These are phyloP conservation scores for Radiomyces spectabilis DNA, from an alignment of 192 early-diverging fungal species.

Conservation along the genomic window DNA sequence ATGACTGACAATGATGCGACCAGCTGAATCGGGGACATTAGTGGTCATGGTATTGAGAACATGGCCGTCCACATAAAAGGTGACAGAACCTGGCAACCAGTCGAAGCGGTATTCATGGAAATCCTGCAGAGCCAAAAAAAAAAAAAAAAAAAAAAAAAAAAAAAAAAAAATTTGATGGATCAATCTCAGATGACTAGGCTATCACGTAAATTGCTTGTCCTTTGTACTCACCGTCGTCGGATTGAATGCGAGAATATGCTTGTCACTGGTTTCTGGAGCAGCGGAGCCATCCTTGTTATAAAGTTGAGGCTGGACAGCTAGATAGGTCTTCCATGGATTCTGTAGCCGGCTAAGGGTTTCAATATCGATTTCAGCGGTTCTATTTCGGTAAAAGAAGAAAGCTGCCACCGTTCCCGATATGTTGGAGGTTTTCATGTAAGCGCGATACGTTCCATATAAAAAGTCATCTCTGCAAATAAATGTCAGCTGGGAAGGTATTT, in stretches of 20 bases:
- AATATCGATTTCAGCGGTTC: conserved; percentile 26
- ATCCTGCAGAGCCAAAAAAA: conserved; percentile 11
- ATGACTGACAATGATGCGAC: conserved; percentile 19
- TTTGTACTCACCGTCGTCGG: conserved; percentile 7
- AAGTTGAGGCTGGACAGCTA: conserved; percentile 27
- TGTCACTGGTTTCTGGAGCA: conserved; percentile 8
- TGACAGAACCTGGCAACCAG: conserved; percentile 17
- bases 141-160: background rate
- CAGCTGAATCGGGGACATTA: conserved; percentile 20
- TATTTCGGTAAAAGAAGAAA: conserved; percentile 23
- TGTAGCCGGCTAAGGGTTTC: conserved; percentile 14
- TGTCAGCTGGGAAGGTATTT: background rate
- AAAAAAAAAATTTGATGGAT: background rate
- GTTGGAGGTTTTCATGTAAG: conserved; percentile 10
- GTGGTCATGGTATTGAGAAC: conserved; percentile 8
- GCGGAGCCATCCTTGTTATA: conserved; percentile 21
- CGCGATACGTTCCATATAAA: conserved; percentile 27
- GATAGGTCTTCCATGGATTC: conserved; percentile 13
- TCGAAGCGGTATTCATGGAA: conserved; percentile 32
- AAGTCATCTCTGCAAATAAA: conserved; percentile 16
- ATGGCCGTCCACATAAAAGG: conserved; percentile 23
- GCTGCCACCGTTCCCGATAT: conserved; percentile 19
- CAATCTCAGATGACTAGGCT: background rate
- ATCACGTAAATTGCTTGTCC: background rate
- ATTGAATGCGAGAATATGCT: conserved; percentile 1